These are phyloP conservation scores for Plantago elongata DNA, from an alignment of 257 asterid genomes.

Conservation along the genomic window DNA sequence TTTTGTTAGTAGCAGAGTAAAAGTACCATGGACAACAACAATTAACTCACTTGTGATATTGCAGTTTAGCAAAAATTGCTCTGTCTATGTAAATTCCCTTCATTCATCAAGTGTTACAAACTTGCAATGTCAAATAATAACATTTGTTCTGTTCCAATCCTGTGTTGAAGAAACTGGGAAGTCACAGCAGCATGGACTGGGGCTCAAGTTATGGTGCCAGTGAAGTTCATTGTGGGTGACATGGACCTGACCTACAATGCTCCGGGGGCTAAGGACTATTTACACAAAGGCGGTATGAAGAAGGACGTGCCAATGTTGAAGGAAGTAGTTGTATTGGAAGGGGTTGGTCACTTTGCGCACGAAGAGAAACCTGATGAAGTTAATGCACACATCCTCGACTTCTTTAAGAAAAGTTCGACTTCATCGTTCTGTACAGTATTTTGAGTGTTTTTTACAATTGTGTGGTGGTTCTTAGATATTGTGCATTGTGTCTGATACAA, in stretches of 20 bases:
- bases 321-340: constrained; percentile 58
- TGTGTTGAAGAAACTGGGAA: constrained; percentile 61
- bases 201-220: constrained; percentile 43
- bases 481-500: not conserved
- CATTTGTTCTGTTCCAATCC: not conserved
- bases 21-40: too few relatives aligned
- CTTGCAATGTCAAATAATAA: not conserved
- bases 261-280: constrained; percentile 56
- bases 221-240: constrained; percentile 65
- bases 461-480: constrained; percentile 3
- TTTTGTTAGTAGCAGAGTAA: too few relatives aligned
- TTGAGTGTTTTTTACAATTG: constrained; percentile 6
- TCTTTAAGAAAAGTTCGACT: constrained; percentile 25
- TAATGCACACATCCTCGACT: constrained; percentile 47
- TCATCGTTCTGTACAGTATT: constrained; percentile 25
- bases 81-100: too few relatives aligned
- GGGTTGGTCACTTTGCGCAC: constrained; percentile 58
- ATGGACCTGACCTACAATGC: constrained; percentile 53
- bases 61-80: too few relatives aligned
- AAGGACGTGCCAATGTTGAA: constrained; percentile 52
- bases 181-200: constrained; percentile 62
- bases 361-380: constrained; percentile 57
- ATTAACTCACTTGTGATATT: too few relatives aligned
- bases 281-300: constrained; percentile 65
- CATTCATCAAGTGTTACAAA: not conserved